Evolutionary conservation across 257 asterid species (phyloP).

Genomic region (Plectranthus barbatus): DNA sequence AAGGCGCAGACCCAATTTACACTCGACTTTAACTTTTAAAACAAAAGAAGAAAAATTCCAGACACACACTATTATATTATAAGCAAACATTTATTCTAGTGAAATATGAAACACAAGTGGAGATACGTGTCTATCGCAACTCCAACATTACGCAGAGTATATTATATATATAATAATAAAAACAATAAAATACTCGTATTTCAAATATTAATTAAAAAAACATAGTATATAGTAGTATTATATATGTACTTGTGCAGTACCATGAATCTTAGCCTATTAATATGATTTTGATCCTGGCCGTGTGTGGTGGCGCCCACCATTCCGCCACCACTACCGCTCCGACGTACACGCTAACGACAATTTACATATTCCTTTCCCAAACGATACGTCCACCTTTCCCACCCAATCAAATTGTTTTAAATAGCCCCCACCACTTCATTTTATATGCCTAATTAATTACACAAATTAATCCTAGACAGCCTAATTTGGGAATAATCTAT

Average conservation of each 20-base stretch:
- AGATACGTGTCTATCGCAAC: not conserved
- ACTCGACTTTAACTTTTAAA: too few species aligned
- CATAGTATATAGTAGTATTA: not conserved
- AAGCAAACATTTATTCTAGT: not conserved
- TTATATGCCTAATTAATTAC: not conserved
- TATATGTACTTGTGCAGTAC: not conserved
- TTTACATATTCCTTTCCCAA: slow-evolving; percentile 25
- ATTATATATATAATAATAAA: too few species aligned
- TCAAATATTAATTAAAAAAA: not conserved
- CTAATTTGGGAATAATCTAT: not conserved
- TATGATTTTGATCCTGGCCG: not conserved
- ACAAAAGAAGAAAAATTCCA: not conserved
- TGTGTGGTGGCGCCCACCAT: slow-evolving; percentile 17
- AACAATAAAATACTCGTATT: too few species aligned
- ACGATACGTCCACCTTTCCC: slow-evolving; percentile 13
- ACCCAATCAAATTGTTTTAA: not conserved
- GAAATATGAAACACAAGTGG: not conserved
- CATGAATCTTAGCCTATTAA: slow-evolving; percentile 3
- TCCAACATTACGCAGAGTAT: not conserved
- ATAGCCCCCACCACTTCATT: not conserved
- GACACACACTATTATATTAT: not conserved
- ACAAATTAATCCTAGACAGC: not conserved
- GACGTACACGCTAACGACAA: slow-evolving; percentile 52
- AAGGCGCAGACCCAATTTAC: not conserved
- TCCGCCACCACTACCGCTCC: slow-evolving; percentile 20